Conservation (phyloP, 192 early-diverging fungal species). For the Blastocladiella britannica region DNA sequence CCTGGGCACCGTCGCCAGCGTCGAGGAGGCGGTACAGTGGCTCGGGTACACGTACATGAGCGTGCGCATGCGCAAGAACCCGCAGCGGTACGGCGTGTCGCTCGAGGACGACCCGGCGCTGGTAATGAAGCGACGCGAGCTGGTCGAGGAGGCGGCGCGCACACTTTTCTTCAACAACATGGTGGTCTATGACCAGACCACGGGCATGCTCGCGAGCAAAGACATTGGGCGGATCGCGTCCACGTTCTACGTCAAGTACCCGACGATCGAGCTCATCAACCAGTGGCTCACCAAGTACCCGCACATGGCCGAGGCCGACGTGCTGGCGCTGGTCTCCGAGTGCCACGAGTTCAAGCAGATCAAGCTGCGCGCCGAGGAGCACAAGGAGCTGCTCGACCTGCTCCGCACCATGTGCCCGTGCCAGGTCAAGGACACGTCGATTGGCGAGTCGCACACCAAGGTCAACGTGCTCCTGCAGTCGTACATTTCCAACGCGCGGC, state of each 20-base stretch:
- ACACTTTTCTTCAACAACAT: slow-evolving; percentile 67
- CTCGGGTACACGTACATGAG: slow-evolving; percentile 92
- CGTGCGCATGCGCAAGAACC: slow-evolving; percentile 90
- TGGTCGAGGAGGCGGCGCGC: slow-evolving; percentile 54
- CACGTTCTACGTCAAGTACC: slow-evolving; percentile 74
- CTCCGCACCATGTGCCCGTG: slow-evolving; percentile 56
- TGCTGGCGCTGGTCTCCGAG: slow-evolving; percentile 63
- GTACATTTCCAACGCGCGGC: slow-evolving; percentile 46
- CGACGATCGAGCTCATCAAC: slow-evolving; percentile 77
- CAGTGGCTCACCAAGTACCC: slow-evolving; percentile 49
- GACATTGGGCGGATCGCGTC: slow-evolving; percentile 85
- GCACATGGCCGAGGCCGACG: slow-evolving; percentile 84
- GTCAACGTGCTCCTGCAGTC: slow-evolving; percentile 86
- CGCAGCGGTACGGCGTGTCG: slow-evolving; percentile 75
- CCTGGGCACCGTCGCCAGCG: slow-evolving; percentile 80
- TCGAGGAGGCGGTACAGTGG: slow-evolving; percentile 91
- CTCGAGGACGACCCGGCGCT: slow-evolving; percentile 65
- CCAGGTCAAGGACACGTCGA: slow-evolving; percentile 12
- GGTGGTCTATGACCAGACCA: slow-evolving; percentile 70
- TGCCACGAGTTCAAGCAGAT: slow-evolving; percentile 91
- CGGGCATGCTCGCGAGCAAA: slow-evolving; percentile 65
- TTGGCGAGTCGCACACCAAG: slow-evolving; percentile 21
- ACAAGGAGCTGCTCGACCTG: slow-evolving; percentile 48
- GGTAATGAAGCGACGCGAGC: slow-evolving; percentile 54
- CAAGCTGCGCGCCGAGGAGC: slow-evolving; percentile 74